Evolutionary conservation across 2,329 filamentous ascomycete species (phyloP).

Genomic region (Ophiostoma himal-ulmi): DNA sequence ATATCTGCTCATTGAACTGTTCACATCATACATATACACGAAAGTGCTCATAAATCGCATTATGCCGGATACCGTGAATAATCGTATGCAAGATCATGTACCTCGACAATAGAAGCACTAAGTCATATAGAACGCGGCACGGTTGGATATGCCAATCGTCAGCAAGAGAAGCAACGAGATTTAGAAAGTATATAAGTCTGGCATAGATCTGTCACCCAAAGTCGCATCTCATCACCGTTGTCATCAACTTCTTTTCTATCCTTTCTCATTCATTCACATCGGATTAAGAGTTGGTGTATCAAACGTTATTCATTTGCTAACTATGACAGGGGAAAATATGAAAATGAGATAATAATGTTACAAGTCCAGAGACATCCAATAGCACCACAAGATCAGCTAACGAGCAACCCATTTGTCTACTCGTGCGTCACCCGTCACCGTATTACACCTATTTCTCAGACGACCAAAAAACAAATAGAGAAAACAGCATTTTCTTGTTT

Average conservation of each 20-base stretch:
- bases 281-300: not conserved
- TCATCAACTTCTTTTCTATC: no score
- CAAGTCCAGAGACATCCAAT: not conserved
- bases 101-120: not conserved
- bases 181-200: not conserved
- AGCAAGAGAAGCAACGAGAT: not conserved
- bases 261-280: not conserved
- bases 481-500: not conserved
- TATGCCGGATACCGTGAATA: not conserved
- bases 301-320: constrained; percentile 9
- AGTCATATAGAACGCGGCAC: not conserved
- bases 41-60: not conserved
- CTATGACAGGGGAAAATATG: not conserved
- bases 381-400: not conserved
- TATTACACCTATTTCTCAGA: not conserved
- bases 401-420: not conserved
- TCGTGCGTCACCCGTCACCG: not conserved
- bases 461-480: not conserved
- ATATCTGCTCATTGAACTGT: not conserved
- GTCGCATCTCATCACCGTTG: not conserved
- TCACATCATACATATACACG: not conserved
- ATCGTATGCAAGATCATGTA: not conserved
- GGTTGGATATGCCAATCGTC: not conserved
- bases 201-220: not conserved
- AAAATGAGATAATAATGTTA: not conserved